phyloP scores from a whole-genome alignment of 768 basidiomycete species.

The Lactarius sp. region DNA sequence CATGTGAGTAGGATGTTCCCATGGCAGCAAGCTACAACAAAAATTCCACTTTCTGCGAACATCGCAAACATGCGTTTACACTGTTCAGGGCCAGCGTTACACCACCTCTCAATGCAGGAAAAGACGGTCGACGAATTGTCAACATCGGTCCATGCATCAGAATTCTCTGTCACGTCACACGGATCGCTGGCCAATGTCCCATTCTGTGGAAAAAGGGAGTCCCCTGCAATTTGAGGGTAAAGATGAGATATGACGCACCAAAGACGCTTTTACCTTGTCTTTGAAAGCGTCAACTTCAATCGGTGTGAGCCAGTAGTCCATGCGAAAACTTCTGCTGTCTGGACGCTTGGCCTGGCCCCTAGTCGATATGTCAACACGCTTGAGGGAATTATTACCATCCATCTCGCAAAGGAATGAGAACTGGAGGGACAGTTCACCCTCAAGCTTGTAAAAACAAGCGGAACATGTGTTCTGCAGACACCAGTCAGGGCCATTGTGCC shows the following conservation, averaged over 20 bases:
- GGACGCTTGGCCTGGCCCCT: neutral
- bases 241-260: neutral
- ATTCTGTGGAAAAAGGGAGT: neutral
- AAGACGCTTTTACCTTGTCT: neutral
- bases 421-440: neutral
- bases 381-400: neutral
- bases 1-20: neutral
- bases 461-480: neutral
- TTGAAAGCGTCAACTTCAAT: slow-evolving; percentile 25
- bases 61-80: neutral
- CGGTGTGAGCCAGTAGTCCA: slow-evolving; percentile 14
- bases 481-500: neutral
- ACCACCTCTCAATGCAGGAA: neutral
- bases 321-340: neutral
- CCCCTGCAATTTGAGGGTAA: neutral
- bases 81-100: neutral
- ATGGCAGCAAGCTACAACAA: neutral
- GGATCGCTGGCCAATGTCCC: neutral
- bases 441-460: neutral
- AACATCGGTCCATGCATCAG: neutral
- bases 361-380: neutral
- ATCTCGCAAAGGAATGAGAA: neutral
- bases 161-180: neutral
- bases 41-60: neutral
- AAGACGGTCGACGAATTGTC: neutral